Evolutionary conservation across 2,329 filamentous ascomycete genomes (phyloP), one percentile per base, ranked within the genome.

Genomic region (Arachnomyces sp.): DNA sequence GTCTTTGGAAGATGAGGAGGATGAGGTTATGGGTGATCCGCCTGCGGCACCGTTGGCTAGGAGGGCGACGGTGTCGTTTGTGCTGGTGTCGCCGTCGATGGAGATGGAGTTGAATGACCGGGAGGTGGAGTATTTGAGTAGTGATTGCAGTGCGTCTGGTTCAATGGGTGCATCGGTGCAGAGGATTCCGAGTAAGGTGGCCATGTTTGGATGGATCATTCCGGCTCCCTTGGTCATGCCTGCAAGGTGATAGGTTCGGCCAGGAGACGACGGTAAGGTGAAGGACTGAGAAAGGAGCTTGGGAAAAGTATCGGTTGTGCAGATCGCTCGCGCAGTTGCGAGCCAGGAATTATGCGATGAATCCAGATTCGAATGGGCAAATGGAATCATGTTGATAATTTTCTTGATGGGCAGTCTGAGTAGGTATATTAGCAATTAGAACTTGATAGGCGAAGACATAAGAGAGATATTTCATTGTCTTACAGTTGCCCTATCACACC

Each of bases 201-300:
- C 92, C 89, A 98, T 95, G 71, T 98, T 96, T 35, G 92, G 92
- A 59, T 95, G 89, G 62, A 98, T 95, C 92, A 98, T 98, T 57
- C 92, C 92, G 4, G 92, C 92, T 42, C 92, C 92, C 70, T 98
- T 98, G 56, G 90, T 94, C 79, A 94, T 93, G 52, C 92, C 92
- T 9, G 86, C 88, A 36, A 98, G 83, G 52, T 77, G 75, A 68
- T 95, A 98, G 60, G 83, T 80, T 36, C 78, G 71, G 13, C 73
- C 73, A 0, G 85, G 79, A 3, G 85, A 84, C 1, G 85, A 89
- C 3, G 92, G 89, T 25, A 98, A 78, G 18, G 73, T 80, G 66
- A 96, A 98, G 11, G 80, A 79, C 51, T 77, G 80, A 14, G 89
- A 95, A 52, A 90, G 73, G 48, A 98, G 81, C 68, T 98, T 98